These are phyloP conservation scores for Hemileccinum impolitum DNA, from an alignment of 768 basidiomycete species.

Conservation along the genomic window DNA sequence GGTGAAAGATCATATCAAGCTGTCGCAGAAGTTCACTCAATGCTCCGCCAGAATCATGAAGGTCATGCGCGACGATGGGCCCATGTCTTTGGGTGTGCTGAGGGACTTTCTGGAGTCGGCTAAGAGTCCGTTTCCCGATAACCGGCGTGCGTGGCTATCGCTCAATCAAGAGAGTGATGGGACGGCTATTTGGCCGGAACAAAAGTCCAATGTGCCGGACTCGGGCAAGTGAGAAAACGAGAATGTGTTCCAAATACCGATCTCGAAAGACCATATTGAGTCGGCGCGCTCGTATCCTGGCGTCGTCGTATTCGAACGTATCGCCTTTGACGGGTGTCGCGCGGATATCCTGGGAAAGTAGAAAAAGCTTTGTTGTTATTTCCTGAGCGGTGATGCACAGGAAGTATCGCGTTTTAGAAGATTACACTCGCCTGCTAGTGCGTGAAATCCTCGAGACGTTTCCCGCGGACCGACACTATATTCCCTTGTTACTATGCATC, in stretches of 20 bases:
- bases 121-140: slow-evolving; percentile 26
- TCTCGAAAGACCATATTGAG: slow-evolving; percentile 18
- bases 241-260: slow-evolving; percentile 57
- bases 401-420: slow-evolving; percentile 69
- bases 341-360: slow-evolving; percentile 70
- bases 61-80: slow-evolving; percentile 75
- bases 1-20: slow-evolving; percentile 36
- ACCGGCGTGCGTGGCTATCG: slow-evolving; percentile 74
- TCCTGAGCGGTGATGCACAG: slow-evolving; percentile 31
- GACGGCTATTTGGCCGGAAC: slow-evolving; percentile 78
- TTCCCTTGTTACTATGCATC: slow-evolving; percentile 59
- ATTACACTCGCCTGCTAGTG: slow-evolving; percentile 67
- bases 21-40: slow-evolving; percentile 1
- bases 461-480: slow-evolving; percentile 53
- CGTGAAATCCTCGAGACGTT: slow-evolving; percentile 58
- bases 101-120: slow-evolving; percentile 38
- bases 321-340: slow-evolving; percentile 57
- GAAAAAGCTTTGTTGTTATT: slow-evolving; percentile 8
- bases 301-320: slow-evolving; percentile 72
- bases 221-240: slow-evolving; percentile 64
- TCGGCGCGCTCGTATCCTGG: slow-evolving; percentile 45
- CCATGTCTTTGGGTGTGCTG: slow-evolving; percentile 49
- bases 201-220: slow-evolving; percentile 66
- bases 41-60: slow-evolving; percentile 56
- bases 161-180: slow-evolving; percentile 68